phyloP scores from a whole-genome alignment of 306 rosid species.

The Trifolium pratense region DNA sequence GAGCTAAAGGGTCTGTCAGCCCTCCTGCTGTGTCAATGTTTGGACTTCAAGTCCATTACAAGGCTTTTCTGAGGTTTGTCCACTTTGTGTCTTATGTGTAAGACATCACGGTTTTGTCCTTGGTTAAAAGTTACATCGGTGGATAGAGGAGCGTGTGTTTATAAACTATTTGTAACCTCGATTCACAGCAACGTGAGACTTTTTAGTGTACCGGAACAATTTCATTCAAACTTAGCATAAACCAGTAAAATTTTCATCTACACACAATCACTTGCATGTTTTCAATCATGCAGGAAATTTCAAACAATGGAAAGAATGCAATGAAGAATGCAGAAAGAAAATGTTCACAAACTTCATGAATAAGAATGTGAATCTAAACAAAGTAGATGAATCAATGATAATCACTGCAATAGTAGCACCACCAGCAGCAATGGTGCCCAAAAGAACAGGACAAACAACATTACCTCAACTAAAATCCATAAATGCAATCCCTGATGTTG shows the following conservation, averaged over 20 bases:
- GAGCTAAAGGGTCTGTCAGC: not conserved
- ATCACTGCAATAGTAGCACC: slow-evolving; percentile 67
- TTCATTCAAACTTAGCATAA: not conserved
- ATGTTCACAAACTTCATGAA: slow-evolving; percentile 43
- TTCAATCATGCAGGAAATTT: slow-evolving; percentile 36
- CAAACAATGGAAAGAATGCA: slow-evolving; percentile 7
- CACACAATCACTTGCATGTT: not conserved
- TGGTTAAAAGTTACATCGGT: too few relatives aligned
- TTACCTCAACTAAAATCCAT: slow-evolving; percentile 58
- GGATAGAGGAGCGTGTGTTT: too few relatives aligned
- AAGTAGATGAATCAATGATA: slow-evolving; percentile 50
- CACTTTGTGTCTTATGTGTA: not conserved
- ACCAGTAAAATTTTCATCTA: not conserved
- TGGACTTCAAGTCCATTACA: not conserved
- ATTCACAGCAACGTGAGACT: too few relatives aligned
- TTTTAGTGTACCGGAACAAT: too few relatives aligned
- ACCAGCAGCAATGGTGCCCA: slow-evolving; percentile 66
- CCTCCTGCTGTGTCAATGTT: not conserved
- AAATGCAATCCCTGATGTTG: slow-evolving; percentile 64
- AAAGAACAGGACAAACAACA: slow-evolving; percentile 55
- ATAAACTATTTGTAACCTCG: too few relatives aligned
- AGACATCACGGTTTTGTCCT: too few relatives aligned
- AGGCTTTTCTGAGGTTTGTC: not conserved
- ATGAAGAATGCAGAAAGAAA: not conserved
- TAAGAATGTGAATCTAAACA: slow-evolving; percentile 44